A percentile compares a stretch with the other conserved stretches of the same genome.
Conservation (phyloP, 495 filamentous ascomycete genomes). For the Talaromyces stipitatus region DNA sequence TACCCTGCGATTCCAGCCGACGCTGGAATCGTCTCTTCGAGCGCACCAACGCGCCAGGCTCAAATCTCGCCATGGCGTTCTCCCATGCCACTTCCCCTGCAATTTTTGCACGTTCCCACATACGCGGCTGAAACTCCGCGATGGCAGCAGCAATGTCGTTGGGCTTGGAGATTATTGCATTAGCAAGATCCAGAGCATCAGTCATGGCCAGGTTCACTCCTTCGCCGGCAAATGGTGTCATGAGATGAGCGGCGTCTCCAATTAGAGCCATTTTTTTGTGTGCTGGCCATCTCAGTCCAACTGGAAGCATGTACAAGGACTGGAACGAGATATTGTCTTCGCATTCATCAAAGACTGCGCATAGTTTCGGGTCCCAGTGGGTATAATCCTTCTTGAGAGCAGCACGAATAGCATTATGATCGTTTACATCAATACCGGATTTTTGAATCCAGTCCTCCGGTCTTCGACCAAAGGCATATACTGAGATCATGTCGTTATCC, state of each 20-base stretch:
- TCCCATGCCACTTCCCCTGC: not conserved
- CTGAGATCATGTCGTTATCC: not conserved
- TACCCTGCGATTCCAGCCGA: too few species aligned
- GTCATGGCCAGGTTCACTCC: slow-evolving; percentile 48
- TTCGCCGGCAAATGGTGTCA: slow-evolving; percentile 51
- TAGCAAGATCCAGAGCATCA: slow-evolving; percentile 45
- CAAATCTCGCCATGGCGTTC: not conserved
- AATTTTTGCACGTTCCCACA: not conserved
- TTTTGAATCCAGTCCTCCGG: slow-evolving; percentile 8
- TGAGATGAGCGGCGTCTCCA: slow-evolving; percentile 53
- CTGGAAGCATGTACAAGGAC: slow-evolving; percentile 43
- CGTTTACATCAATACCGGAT: slow-evolving; percentile 19
- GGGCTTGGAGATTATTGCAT: slow-evolving; percentile 18
- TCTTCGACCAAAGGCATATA: not conserved
- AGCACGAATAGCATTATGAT: slow-evolving; percentile 1
- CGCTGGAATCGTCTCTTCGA: not conserved
- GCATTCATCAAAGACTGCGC: slow-evolving; percentile 9
- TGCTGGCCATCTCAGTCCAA: slow-evolving; percentile 38
- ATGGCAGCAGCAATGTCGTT: slow-evolving; percentile 1
- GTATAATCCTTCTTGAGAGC: slow-evolving; percentile 14
- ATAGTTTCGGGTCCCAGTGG: slow-evolving; percentile 18
- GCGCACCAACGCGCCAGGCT: not conserved
- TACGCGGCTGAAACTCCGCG: not conserved
- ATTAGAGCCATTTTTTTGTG: slow-evolving; percentile 39
- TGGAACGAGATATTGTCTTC: slow-evolving; percentile 1